phyloP scores from a whole-genome alignment of 495 filamentous ascomycete genomes.

The Neurospora intermedia region DNA sequence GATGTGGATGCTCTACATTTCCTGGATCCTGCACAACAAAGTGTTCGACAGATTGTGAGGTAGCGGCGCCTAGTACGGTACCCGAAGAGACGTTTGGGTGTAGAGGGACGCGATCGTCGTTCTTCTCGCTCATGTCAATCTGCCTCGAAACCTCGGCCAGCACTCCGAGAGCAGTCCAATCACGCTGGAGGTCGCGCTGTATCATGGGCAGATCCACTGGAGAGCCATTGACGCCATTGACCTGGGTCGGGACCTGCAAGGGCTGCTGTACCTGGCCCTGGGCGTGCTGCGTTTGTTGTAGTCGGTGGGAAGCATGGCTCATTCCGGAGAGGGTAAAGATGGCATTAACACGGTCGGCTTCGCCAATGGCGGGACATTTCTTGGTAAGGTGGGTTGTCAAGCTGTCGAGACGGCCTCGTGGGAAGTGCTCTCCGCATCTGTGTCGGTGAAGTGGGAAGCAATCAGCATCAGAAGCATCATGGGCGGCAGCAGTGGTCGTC shows the following conservation, averaged over 20 bases:
- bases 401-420: slow-evolving; percentile 74
- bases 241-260: slow-evolving; percentile 22
- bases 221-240: slow-evolving; percentile 25
- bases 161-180: slow-evolving; percentile 66
- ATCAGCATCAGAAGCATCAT: not conserved
- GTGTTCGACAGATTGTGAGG: slow-evolving; percentile 15
- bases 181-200: slow-evolving; percentile 19
- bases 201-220: slow-evolving; percentile 21
- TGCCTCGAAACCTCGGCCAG: slow-evolving; percentile 75
- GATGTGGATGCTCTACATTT: slow-evolving; percentile 34
- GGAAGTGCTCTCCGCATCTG: slow-evolving; percentile 68
- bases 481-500: not conserved
- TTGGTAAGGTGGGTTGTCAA: slow-evolving; percentile 67
- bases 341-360: slow-evolving; percentile 55
- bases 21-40: slow-evolving; percentile 42
- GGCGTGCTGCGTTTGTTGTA: slow-evolving; percentile 14
- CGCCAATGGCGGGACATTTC: slow-evolving; percentile 64
- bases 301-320: slow-evolving; percentile 18
- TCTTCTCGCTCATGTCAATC: slow-evolving; percentile 44
- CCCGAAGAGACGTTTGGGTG: slow-evolving; percentile 2
- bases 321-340: slow-evolving; percentile 39
- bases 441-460: not conserved
- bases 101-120: slow-evolving; percentile 25
- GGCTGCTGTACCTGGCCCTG: slow-evolving; percentile 14
- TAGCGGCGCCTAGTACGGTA: not conserved